Percentiles rank a stretch among this genome's conserved stretches.
Evolutionary conservation across 164 flowering plant species (phyloP).

Genomic region (Piper longum): DNA sequence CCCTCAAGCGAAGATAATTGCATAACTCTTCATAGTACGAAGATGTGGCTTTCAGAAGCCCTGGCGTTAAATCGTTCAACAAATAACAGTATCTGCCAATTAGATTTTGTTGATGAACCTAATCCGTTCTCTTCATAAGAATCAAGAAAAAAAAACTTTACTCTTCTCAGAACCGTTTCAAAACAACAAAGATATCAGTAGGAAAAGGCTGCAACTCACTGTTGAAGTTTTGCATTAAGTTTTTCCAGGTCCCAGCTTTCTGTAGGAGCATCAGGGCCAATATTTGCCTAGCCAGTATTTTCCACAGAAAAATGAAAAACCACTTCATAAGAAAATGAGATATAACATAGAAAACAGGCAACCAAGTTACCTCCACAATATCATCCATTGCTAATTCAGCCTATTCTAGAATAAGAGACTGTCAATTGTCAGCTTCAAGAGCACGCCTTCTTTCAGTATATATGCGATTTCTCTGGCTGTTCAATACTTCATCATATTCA

Average conservation of each 20-base stretch:
- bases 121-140: constrained; percentile 28
- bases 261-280: constrained; percentile 70
- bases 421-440: constrained; percentile 69
- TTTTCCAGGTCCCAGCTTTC: constrained; percentile 93
- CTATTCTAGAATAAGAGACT: constrained; percentile 81
- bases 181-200: neutral
- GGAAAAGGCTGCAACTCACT: constrained; percentile 36
- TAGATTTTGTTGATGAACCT: neutral
- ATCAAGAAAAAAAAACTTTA: neutral
- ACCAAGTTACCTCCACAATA: constrained; percentile 57
- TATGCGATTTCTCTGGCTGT: constrained; percentile 97
- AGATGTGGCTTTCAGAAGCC: constrained; percentile 45
- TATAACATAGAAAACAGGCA: neutral
- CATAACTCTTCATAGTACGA: constrained; percentile 59
- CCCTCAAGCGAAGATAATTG: constrained; percentile 63
- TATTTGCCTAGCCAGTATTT: constrained; percentile 51
- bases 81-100: constrained; percentile 75
- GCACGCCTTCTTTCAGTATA: constrained; percentile 96
- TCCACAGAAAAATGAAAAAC: neutral
- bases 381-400: constrained; percentile 98
- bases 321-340: neutral
- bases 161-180: neutral
- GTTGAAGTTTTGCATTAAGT: constrained; percentile 81
- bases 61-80: constrained; percentile 76
- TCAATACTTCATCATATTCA: constrained; percentile 92